Percentiles rank a stretch among this genome's conserved stretches.
phyloP scores from a whole-genome alignment of 805 yeast species.

The Pichia nanzhaoensis region DNA sequence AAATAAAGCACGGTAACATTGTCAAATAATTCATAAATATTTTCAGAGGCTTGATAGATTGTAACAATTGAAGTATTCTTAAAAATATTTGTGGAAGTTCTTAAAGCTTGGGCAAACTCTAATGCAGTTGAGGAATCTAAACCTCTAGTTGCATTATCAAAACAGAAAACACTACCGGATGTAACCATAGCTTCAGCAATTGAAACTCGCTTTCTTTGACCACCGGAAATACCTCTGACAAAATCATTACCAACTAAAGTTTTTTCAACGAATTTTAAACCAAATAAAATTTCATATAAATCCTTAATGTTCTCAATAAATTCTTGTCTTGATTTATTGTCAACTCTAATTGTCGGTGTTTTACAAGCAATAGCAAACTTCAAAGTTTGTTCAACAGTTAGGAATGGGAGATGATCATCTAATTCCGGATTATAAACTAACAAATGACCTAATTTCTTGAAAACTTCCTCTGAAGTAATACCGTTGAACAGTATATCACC shows the following conservation, averaged over 20 bases:
- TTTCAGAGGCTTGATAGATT: conserved; percentile 44
- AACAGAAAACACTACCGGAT: conserved; percentile 49
- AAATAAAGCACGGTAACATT: conserved; percentile 50
- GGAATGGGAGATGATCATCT: conserved; percentile 49
- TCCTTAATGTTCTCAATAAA: conserved; percentile 40
- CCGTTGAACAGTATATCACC: conserved; percentile 45
- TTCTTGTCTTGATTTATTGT: conserved; percentile 34
- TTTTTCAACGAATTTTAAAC: conserved; percentile 51
- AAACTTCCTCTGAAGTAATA: conserved; percentile 38
- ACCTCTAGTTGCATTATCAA: conserved; percentile 70
- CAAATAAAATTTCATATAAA: conserved; percentile 45
- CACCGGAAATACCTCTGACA: conserved; percentile 67
- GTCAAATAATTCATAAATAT: conserved; percentile 54
- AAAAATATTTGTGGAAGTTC: conserved; percentile 47
- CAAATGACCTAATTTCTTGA: conserved; percentile 37
- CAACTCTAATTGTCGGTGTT: conserved; percentile 44
- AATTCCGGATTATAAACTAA: conserved; percentile 50
- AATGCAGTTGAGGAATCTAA: conserved; percentile 22
- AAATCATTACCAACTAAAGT: conserved; percentile 64
- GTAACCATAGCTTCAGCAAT: conserved; percentile 57
- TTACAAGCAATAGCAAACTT: conserved; percentile 48
- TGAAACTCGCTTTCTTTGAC: conserved; percentile 67
- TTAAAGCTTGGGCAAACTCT: conserved; percentile 54
- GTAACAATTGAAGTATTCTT: conserved; percentile 5
- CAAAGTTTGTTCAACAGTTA: conserved; percentile 48